Conservation (phyloP, 139 green algal species). For the Penium margaritaceum region DNA sequence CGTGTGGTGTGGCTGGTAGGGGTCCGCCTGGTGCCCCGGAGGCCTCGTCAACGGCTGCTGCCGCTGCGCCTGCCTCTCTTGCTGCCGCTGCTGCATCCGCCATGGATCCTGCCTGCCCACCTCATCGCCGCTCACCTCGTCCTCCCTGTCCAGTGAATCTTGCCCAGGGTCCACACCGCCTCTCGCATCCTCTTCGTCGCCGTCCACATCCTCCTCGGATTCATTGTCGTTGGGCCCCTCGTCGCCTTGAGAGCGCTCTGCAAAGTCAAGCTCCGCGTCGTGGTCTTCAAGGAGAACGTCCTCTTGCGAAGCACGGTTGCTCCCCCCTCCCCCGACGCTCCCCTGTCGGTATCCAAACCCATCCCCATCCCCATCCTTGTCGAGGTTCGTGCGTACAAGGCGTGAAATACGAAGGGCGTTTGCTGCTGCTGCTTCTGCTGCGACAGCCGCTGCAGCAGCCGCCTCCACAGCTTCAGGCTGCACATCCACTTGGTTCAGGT, state of each 20-base stretch:
- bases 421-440: conserved; percentile 4
- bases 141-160: too few relatives aligned
- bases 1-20: too few relatives aligned
- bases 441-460: background rate
- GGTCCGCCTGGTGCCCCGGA: too few relatives aligned
- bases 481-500: too few relatives aligned
- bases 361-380: conserved; percentile 54
- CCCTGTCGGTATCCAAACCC: conserved; percentile 5
- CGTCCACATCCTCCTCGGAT: conserved; percentile 43
- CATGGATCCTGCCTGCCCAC: too few relatives aligned
- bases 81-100: too few relatives aligned
- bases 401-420: conserved; percentile 60
- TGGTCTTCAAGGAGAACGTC: conserved; percentile 69
- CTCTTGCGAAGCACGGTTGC: conserved; percentile 45
- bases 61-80: too few relatives aligned
- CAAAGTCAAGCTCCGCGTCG: conserved; percentile 81
- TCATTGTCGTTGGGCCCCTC: conserved; percentile 27
- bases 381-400: conserved; percentile 69
- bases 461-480: too few relatives aligned
- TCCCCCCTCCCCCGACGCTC: background rate
- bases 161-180: background rate
- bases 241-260: background rate
- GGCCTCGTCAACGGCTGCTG: too few relatives aligned
- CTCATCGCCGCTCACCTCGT: too few relatives aligned
- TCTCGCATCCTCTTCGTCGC: conserved; percentile 48